These are phyloP conservation scores for Rosa lucieae DNA, from an alignment of 306 rosid genomes.

Conservation along the genomic window DNA sequence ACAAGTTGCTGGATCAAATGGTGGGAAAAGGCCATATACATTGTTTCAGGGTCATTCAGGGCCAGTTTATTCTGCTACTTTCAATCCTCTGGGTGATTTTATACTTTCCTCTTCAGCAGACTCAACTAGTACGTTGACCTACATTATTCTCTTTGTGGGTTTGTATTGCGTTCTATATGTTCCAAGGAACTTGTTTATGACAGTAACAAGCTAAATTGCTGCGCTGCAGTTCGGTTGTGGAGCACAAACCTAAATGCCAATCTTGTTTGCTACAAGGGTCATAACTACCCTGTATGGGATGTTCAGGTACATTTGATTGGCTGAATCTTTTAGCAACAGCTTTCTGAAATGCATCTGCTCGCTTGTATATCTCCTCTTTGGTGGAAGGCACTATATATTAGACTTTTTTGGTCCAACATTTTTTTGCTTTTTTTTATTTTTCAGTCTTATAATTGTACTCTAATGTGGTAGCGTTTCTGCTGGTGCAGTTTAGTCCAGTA, in stretches of 20 bases:
- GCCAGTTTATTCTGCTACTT: constrained; percentile 84
- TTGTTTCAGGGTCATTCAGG: constrained; percentile 97
- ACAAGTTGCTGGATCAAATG: constrained; percentile 51
- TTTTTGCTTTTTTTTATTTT: neutral
- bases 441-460: neutral
- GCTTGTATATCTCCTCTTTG: neutral
- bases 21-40: constrained; percentile 70
- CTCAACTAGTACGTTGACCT: constrained; percentile 63
- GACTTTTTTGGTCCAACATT: neutral
- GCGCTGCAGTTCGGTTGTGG: constrained; percentile 85
- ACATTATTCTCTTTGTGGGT: constrained; percentile 4
- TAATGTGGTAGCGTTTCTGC: constrained; percentile 19
- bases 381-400: neutral
- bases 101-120: constrained; percentile 91
- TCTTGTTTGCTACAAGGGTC: constrained; percentile 99
- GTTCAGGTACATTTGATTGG: constrained; percentile 65
- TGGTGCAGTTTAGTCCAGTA: constrained; percentile 87
- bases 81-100: constrained; percentile 89
- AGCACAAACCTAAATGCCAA: constrained; percentile 82
- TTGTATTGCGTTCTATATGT: constrained; percentile 1
- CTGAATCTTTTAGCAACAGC: constrained; percentile 7
- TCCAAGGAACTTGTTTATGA: neutral
- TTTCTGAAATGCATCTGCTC: constrained; percentile 9
- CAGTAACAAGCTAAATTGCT: constrained; percentile 22
- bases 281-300: constrained; percentile 99